Evolutionary conservation across 2,329 filamentous ascomycete species (phyloP).

Genomic region (Colletotrichum viniferum): DNA sequence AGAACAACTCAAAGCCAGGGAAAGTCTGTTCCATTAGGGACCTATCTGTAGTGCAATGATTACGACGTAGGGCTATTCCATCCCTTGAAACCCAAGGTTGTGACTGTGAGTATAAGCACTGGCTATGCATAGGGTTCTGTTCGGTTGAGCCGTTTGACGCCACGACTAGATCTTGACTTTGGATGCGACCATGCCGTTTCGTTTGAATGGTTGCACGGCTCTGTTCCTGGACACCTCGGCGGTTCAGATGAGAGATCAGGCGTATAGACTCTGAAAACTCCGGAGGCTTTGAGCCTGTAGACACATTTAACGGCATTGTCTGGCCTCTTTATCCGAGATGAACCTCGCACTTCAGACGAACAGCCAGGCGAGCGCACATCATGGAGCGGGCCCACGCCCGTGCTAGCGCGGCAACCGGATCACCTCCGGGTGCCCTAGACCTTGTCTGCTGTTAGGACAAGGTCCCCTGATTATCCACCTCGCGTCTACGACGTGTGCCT

Average conservation of each 20-base stretch:
- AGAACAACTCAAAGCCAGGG: neutral
- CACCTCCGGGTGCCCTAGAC: neutral
- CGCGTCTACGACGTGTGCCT: neutral
- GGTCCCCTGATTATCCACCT: neutral
- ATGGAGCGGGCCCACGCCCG: neutral
- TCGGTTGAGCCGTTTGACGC: neutral
- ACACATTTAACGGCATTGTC: neutral
- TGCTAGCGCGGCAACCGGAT: constrained; percentile 1
- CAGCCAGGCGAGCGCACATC: neutral
- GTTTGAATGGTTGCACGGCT: neutral
- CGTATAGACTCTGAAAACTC: neutral
- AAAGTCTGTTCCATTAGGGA: neutral
- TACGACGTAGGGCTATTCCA: neutral
- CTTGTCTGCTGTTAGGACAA: neutral
- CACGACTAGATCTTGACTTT: neutral
- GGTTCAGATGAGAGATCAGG: neutral
- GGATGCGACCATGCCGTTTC: neutral
- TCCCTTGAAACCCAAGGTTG: neutral
- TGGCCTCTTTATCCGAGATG: neutral
- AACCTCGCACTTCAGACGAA: neutral
- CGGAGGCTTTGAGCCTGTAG: neutral
- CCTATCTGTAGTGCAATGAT: neutral
- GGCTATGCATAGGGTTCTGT: neutral
- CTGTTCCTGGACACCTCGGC: neutral
- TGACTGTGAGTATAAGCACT: neutral